Evolutionary conservation across 2,329 filamentous ascomycete species (phyloP).

Genomic region (Penicillium janthinellum): DNA sequence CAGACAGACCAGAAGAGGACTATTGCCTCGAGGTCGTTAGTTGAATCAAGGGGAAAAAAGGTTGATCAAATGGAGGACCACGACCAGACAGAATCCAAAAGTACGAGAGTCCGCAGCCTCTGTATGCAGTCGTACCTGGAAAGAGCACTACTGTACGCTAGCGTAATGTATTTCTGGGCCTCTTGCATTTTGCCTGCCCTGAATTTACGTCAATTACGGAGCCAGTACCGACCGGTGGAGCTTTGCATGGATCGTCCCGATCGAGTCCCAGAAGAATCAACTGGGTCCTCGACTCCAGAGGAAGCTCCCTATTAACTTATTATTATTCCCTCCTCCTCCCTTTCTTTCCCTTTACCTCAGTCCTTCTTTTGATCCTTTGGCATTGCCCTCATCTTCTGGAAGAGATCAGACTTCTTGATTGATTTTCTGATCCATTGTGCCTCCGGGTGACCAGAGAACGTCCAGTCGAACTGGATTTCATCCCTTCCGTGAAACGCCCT

Average conservation of each 20-base stretch:
- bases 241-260: slow-evolving; percentile 29
- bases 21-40: not conserved
- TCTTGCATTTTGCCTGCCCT: too few species aligned
- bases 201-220: slow-evolving; percentile 5
- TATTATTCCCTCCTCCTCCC: slow-evolving; percentile 17
- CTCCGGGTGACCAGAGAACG: slow-evolving; percentile 35
- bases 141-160: not conserved
- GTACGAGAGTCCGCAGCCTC: not conserved
- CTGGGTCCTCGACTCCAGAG: slow-evolving; percentile 13
- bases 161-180: not conserved
- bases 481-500: slow-evolving; percentile 14
- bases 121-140: not conserved
- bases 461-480: slow-evolving; percentile 14
- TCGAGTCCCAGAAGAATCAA: slow-evolving; percentile 30
- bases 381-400: not conserved
- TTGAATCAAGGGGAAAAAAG: slow-evolving; percentile 10
- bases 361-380: slow-evolving; percentile 8
- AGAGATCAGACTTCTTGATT: not conserved
- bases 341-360: slow-evolving; percentile 12
- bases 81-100: not conserved
- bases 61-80: not conserved
- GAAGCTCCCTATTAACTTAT: slow-evolving; percentile 12
- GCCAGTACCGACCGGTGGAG: slow-evolving; percentile 12
- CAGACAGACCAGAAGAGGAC: not conserved
- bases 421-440: slow-evolving; percentile 23